Evolutionary conservation across 75 land plant genomes (phyloP).

Genomic region (Selaginella tamariscina): DNA sequence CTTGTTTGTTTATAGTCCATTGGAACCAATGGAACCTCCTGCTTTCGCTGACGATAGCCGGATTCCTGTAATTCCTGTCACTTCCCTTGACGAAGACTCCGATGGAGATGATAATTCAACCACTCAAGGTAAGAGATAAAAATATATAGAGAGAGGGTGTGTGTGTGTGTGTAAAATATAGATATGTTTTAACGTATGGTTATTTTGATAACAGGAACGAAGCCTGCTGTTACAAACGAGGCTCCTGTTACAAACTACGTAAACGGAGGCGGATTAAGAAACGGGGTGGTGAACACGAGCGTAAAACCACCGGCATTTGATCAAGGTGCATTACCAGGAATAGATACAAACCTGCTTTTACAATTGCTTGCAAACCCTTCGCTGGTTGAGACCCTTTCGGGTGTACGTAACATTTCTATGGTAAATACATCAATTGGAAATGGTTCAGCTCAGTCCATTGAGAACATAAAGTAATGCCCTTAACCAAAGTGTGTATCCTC

Average conservation of each 20-base stretch:
- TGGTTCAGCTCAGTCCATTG: neutral
- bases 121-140: too few species aligned
- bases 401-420: neutral
- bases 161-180: too few species aligned
- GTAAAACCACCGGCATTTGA: too few species aligned
- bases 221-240: neutral
- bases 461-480: too few species aligned
- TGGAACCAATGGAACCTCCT: neutral
- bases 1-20: neutral
- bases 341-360: neutral
- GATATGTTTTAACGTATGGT: too few species aligned
- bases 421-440: neutral
- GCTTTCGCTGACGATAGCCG: neutral
- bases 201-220: too few species aligned
- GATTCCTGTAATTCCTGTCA: neutral
- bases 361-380: neutral
- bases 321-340: too few species aligned
- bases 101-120: neutral
- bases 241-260: neutral
- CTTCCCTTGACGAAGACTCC: neutral
- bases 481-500: too few species aligned
- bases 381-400: constrained; percentile 1
- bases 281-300: too few species aligned
- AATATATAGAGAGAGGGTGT: too few species aligned
- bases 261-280: neutral